Percentiles rank a stretch among this genome's conserved stretches.
These are phyloP conservation scores for Gigaspora rosea DNA, from an alignment of 192 early-diverging fungal genomes.

Conservation along the genomic window DNA sequence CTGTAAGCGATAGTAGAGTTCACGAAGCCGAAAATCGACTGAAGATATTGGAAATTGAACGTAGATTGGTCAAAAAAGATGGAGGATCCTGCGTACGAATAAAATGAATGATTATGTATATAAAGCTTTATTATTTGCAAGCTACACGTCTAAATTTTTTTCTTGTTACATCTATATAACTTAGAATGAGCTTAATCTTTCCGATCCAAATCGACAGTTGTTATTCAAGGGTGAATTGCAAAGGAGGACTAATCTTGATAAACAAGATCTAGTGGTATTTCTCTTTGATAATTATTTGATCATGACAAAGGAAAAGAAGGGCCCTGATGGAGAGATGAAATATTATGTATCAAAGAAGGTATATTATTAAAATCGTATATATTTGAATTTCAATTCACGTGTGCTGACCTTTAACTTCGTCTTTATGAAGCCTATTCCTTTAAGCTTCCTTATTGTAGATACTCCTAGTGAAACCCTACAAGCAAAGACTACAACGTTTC, in stretches of 20 bases:
- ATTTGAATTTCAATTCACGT: not conserved
- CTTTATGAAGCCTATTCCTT: constrained; percentile 66
- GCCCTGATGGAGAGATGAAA: constrained; percentile 52
- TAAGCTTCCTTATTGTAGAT: constrained; percentile 69
- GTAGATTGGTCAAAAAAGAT: constrained; percentile 26
- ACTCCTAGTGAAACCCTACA: constrained; percentile 50
- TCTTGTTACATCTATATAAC: not conserved
- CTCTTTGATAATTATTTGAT: constrained; percentile 87
- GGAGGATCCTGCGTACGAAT: constrained; percentile 8
- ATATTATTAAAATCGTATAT: not conserved
- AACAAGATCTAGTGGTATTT: constrained; percentile 66
- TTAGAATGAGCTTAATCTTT: constrained; percentile 20
- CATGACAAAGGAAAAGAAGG: constrained; percentile 69
- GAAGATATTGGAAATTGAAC: constrained; percentile 60
- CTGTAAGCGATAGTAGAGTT: constrained; percentile 67
- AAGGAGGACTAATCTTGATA: not conserved
- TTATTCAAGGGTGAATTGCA: constrained; percentile 31
- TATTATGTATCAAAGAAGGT: constrained; percentile 24
- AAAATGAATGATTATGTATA: not conserved
- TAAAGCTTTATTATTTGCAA: not conserved
- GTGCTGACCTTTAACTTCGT: no score
- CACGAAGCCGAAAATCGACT: constrained; percentile 72
- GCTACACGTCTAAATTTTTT: not conserved
- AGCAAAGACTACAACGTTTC: constrained; percentile 21
- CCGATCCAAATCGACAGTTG: constrained; percentile 6